Conservation (phyloP, 352 stramenopile genomes). For the Phytophthora citrophthora region DNA sequence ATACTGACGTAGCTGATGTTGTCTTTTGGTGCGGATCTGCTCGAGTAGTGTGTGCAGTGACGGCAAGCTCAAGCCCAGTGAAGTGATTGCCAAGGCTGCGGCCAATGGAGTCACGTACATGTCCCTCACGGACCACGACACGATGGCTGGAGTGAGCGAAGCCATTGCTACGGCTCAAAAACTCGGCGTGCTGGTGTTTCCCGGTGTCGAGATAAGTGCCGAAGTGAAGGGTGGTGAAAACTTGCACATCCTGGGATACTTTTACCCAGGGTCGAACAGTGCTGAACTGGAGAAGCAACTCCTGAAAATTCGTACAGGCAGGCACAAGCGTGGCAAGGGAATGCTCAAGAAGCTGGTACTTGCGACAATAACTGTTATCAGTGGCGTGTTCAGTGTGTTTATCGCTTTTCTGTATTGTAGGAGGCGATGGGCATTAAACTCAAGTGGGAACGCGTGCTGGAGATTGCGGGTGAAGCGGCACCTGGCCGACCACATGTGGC, state of each 20-base stretch:
- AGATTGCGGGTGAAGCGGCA: slow-evolving; percentile 85
- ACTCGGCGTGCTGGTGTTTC: slow-evolving; percentile 77
- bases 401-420: slow-evolving; percentile 29
- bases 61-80: slow-evolving; percentile 73
- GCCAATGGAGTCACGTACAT: slow-evolving; percentile 84
- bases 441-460: slow-evolving; percentile 79
- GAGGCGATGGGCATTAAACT: slow-evolving; percentile 84
- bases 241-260: slow-evolving; percentile 88
- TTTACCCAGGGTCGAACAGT: slow-evolving; percentile 82
- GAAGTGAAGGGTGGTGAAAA: slow-evolving; percentile 87
- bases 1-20: slow-evolving; percentile 1
- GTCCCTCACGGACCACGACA: slow-evolving; percentile 88
- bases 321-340: slow-evolving; percentile 81
- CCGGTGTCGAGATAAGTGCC: slow-evolving; percentile 86
- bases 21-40: background rate
- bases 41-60: slow-evolving; percentile 75
- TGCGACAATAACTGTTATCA: slow-evolving; percentile 1
- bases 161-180: slow-evolving; percentile 69
- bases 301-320: slow-evolving; percentile 76
- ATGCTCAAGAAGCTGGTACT: slow-evolving; percentile 85
- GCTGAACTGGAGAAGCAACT: slow-evolving; percentile 74
- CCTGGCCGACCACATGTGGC: slow-evolving; percentile 81
- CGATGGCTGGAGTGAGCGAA: slow-evolving; percentile 81
- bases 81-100: slow-evolving; percentile 80
- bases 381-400: too few relatives aligned